Base-by-base conservation (phyloP, 2,329 filamentous ascomycete genomes). In the Neonectria faginata region DNA sequence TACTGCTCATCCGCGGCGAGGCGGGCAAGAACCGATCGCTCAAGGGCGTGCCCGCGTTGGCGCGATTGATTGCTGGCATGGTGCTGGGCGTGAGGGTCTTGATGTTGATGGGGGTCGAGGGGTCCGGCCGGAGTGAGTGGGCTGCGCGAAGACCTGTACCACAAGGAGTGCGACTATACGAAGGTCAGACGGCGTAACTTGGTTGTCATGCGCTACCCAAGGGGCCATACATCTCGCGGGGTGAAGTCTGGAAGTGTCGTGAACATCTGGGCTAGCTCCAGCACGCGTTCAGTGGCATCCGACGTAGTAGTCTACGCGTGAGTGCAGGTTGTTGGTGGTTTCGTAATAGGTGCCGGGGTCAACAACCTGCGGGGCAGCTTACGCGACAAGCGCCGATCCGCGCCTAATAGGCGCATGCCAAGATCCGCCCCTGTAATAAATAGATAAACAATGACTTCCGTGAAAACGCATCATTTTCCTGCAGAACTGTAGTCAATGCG, bases 1-100 rank as follows among this genome's bases (percentile, higher is more conserved):
- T 89, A 86, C 65, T 89, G 86, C 80, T 98, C 96, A 76, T 97
- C 95, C 45, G 88, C 82, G 27, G 87, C 84, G 11, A 97, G 87
- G 2, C 90, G 85, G 10, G 91, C 87, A 3, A 97, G 88, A 2
- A 86, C 84, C 27, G 90, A 85, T 70, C 86, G 81, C 75, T 89
- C 82, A 65, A 87, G 78, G 61, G 85, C 70, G 67, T 85, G 82
- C 59, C 82, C 77, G 74, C 77, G 74, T 45, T 80, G 79, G 56
- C 80, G 79, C 61, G 77, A 70, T 48, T 76, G 76, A 25, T 75
- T 74, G 56, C 68, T 68, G 64, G 74, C 75, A 68, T 78, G 77
- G 39, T 73, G 66, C 68, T 71, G 62, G 70, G 67, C 58, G 69
- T 69, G 67, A 47, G 68, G 20, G 70, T 64, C 61, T 77, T 74